Conservation (phyloP, 2,329 filamentous ascomycete genomes). For the Seiridium cupressi region DNA sequence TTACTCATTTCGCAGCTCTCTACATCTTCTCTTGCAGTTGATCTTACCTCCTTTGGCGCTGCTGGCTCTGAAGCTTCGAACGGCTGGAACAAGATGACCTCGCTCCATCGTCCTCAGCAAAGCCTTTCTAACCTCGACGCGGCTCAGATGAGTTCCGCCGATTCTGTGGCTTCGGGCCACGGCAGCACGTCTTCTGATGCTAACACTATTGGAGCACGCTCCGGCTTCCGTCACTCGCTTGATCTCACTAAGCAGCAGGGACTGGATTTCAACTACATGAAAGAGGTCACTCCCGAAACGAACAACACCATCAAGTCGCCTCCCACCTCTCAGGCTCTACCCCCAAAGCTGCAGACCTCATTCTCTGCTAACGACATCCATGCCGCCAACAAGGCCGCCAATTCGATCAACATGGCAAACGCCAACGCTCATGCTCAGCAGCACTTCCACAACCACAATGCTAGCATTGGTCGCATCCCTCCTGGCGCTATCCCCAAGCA, state of each 20-base stretch:
- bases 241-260: slow-evolving; percentile 40
- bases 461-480: slow-evolving; percentile 77
- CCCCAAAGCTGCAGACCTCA: slow-evolving; percentile 78
- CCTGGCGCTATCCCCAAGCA: slow-evolving; percentile 63
- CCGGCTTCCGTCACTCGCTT: slow-evolving; percentile 57
- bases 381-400: slow-evolving; percentile 71
- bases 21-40: slow-evolving; percentile 76
- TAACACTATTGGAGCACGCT: slow-evolving; percentile 44
- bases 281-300: slow-evolving; percentile 39
- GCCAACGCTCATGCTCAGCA: slow-evolving; percentile 61
- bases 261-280: slow-evolving; percentile 43
- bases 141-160: slow-evolving; percentile 33
- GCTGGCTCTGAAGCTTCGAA: slow-evolving; percentile 27
- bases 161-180: slow-evolving; percentile 32
- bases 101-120: slow-evolving; percentile 67
- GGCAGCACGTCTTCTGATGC: slow-evolving; percentile 38
- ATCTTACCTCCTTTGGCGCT: slow-evolving; percentile 64
- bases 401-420: slow-evolving; percentile 42
- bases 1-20: slow-evolving; percentile 59
- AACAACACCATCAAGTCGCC: slow-evolving; percentile 40
- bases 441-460: slow-evolving; percentile 75
- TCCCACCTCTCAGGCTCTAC: slow-evolving; percentile 51
- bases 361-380: slow-evolving; percentile 90
- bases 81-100: slow-evolving; percentile 59
- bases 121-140: slow-evolving; percentile 49